Percentiles rank a stretch among this genome's conserved stretches.
phyloP scores from a whole-genome alignment of 2,329 filamentous ascomycete species.

The Trichoderma sp. region DNA sequence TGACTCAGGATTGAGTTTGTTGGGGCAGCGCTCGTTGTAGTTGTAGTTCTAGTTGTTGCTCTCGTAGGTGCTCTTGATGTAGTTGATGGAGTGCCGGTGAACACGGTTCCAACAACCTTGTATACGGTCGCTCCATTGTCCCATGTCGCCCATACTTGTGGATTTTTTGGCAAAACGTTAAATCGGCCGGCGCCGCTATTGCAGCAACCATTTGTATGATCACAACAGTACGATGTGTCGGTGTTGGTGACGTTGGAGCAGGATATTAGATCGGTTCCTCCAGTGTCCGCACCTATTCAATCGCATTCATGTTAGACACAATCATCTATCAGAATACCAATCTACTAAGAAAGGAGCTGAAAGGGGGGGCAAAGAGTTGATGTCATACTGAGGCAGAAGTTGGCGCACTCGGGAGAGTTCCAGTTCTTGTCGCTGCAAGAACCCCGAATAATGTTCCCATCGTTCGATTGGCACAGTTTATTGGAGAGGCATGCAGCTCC shows the following conservation, averaged over 20 bases:
- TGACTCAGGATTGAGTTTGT: not conserved
- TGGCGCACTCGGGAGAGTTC: not conserved
- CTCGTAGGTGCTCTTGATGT: not conserved
- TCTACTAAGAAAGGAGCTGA: not conserved
- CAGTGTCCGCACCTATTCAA: not conserved
- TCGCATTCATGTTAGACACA: not conserved
- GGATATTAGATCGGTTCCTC: slow-evolving; percentile 7
- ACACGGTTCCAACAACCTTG: not conserved
- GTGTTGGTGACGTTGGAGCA: slow-evolving; percentile 1
- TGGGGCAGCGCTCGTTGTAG: not conserved
- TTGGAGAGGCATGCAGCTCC: not conserved
- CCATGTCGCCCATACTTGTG: not conserved
- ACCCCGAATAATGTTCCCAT: not conserved
- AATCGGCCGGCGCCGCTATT: not conserved
- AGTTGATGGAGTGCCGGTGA: not conserved
- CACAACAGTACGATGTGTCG: not conserved
- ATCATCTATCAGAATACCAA: not conserved
- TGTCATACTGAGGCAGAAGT: not conserved
- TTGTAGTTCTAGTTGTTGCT: not conserved
- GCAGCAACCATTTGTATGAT: not conserved
- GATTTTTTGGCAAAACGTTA: not conserved
- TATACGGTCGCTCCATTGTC: not conserved
- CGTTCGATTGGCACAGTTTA: not conserved
- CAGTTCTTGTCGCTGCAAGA: slow-evolving; percentile 1
- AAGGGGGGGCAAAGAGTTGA: not conserved